A percentile compares a stretch with the other conserved stretches of the same genome.
Evolutionary conservation across 306 rosid genomes (phyloP).

Genomic region (Styphnolobium japonicum): DNA sequence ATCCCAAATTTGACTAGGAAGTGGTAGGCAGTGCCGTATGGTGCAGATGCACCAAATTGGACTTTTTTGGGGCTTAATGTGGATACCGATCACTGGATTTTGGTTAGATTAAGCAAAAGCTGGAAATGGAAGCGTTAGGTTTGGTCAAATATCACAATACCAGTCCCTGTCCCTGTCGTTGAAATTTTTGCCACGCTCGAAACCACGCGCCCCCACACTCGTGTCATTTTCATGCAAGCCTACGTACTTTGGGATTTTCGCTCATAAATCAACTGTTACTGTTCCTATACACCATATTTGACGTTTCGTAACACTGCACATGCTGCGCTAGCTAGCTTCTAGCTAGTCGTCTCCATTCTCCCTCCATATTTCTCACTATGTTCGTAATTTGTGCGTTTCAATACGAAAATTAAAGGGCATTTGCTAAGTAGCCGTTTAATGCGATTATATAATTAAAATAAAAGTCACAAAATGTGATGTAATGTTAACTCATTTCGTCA

Average conservation of each 20-base stretch:
- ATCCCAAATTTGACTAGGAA: conserved; percentile 41
- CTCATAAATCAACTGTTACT: background rate
- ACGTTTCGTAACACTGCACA: conserved; percentile 19
- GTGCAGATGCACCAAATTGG: conserved; percentile 42
- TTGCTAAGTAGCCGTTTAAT: too few relatives aligned
- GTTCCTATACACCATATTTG: background rate
- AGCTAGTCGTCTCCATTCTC: background rate
- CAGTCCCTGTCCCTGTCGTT: conserved; percentile 17
- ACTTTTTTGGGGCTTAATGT: conserved; percentile 12
- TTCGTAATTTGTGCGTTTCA: background rate
- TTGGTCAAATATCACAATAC: conserved; percentile 42
- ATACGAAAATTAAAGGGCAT: too few relatives aligned
- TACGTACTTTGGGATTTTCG: background rate
- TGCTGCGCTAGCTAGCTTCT: background rate
- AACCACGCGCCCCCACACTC: background rate
- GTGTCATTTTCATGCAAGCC: conserved; percentile 14
- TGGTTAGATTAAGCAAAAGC: background rate
- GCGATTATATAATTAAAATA: too few relatives aligned
- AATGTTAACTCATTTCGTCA: too few relatives aligned
- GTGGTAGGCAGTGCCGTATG: conserved; percentile 32
- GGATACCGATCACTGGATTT: background rate
- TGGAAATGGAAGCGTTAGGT: conserved; percentile 19
- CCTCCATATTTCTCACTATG: background rate
- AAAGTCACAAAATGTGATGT: too few relatives aligned
- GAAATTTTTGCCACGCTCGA: background rate